Evolutionary conservation across 140 eudicot genomes (phyloP).

Genomic region (Bidens hawaiensis): DNA sequence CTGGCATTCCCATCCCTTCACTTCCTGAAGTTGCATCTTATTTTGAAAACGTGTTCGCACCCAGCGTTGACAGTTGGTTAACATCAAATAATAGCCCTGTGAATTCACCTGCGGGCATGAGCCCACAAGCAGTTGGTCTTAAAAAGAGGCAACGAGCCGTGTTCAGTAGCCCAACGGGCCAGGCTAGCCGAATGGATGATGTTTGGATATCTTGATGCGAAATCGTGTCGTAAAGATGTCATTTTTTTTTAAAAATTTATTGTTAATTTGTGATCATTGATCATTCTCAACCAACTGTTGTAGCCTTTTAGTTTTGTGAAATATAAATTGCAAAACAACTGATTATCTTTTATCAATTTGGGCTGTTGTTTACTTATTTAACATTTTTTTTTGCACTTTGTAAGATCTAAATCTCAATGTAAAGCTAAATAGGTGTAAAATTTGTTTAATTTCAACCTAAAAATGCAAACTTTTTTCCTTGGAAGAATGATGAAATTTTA

Average conservation of each 20-base stretch:
- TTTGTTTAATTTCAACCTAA: not conserved
- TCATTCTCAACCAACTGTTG: constrained; percentile 24
- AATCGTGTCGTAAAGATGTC: constrained; percentile 8
- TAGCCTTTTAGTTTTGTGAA: constrained; percentile 27
- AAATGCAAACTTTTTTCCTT: not conserved
- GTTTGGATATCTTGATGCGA: constrained; percentile 34
- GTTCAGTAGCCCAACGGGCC: constrained; percentile 28
- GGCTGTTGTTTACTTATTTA: constrained; percentile 1
- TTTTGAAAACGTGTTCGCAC: constrained; percentile 33
- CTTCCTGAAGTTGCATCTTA: constrained; percentile 36
- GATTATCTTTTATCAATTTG: constrained; percentile 19
- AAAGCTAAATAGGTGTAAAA: not conserved
- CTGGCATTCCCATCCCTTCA: constrained; percentile 39
- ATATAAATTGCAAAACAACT: constrained; percentile 32
- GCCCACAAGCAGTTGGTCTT: constrained; percentile 37
- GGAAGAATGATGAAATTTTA: constrained; percentile 16
- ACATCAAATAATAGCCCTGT: constrained; percentile 49
- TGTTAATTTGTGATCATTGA: constrained; percentile 22
- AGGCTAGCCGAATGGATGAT: constrained; percentile 51
- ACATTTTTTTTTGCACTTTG: not conserved
- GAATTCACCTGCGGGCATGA: constrained; percentile 34
- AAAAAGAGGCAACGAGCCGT: constrained; percentile 54
- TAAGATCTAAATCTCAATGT: not conserved
- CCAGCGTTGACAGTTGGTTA: constrained; percentile 50
- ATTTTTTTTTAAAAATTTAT: not conserved